Evolutionary conservation across 495 filamentous ascomycete genomes (phyloP).

Genomic region (Opeltia flavorubescens): DNA sequence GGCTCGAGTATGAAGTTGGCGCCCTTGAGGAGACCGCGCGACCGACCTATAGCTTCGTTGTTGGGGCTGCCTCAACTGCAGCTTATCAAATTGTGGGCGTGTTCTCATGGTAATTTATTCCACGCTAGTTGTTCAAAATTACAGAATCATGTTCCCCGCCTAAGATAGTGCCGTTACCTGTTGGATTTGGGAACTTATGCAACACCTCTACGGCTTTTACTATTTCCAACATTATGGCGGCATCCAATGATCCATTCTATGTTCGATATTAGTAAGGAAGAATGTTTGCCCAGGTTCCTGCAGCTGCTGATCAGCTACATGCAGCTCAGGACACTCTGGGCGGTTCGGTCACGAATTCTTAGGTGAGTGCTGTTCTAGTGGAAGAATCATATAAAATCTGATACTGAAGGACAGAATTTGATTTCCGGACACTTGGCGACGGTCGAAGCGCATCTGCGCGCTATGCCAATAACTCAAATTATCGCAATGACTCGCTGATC

Average conservation of each 20-base stretch:
- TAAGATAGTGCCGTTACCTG: too few relatives aligned
- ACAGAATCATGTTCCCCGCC: not conserved
- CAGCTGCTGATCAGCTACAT: slow-evolving; percentile 31
- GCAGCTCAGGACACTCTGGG: slow-evolving; percentile 90
- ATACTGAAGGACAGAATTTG: slow-evolving; percentile 62
- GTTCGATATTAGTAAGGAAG: slow-evolving; percentile 80
- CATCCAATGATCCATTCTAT: slow-evolving; percentile 72
- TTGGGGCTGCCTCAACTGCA: too few relatives aligned
- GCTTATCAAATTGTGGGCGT: not conserved
- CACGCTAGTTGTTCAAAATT: not conserved
- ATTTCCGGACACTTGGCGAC: slow-evolving; percentile 84
- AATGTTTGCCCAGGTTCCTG: slow-evolving; percentile 27
- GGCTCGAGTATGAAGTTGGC: not conserved
- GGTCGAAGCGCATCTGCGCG: slow-evolving; percentile 89
- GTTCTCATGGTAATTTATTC: not conserved
- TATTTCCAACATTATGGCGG: slow-evolving; percentile 24
- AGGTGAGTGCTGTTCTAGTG: slow-evolving; percentile 37
- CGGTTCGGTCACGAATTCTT: slow-evolving; percentile 98
- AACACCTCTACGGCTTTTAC: not conserved
- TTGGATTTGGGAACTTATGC: too few relatives aligned
- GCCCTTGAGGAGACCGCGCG: not conserved
- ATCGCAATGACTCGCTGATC: slow-evolving; percentile 96
- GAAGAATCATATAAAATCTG: not conserved
- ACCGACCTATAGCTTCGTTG: too few relatives aligned
- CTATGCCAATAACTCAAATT: slow-evolving; percentile 99